These are phyloP conservation scores for Aureobasidium uvarum DNA, from an alignment of 2,329 filamentous ascomycete genomes.

Conservation along the genomic window DNA sequence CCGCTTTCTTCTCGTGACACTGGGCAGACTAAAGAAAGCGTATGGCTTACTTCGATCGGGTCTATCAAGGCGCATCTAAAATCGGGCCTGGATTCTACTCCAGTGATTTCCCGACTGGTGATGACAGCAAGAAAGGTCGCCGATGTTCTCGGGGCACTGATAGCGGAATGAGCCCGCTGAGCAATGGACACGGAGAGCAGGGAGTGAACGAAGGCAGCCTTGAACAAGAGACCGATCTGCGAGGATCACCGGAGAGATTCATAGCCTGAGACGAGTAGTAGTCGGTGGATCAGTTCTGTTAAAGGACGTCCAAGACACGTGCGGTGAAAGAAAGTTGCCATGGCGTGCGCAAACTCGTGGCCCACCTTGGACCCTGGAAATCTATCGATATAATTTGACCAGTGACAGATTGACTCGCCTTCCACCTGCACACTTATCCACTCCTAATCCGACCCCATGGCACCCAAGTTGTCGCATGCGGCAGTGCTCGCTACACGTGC, in stretches of 20 bases:
- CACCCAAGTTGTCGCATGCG: slow-evolving; percentile 6
- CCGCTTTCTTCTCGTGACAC: too few species aligned
- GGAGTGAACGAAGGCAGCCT: background rate
- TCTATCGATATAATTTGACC: background rate
- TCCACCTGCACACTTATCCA: background rate
- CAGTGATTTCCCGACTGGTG: too few species aligned
- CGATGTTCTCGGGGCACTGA: too few species aligned
- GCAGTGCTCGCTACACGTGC: slow-evolving; percentile 9
- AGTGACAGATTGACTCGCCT: background rate
- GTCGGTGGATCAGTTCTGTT: background rate
- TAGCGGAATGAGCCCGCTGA: too few species aligned
- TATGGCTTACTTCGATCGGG: too few species aligned
- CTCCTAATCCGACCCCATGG: background rate
- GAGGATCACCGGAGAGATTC: background rate
- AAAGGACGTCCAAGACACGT: background rate
- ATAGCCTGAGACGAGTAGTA: background rate
- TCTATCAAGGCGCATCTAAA: too few species aligned
- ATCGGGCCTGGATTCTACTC: too few species aligned
- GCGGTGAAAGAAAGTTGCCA: background rate
- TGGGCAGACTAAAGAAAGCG: too few species aligned
- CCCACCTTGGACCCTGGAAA: background rate
- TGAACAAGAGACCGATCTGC: background rate
- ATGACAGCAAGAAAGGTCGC: too few species aligned
- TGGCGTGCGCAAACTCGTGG: slow-evolving; percentile 1
- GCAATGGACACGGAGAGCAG: too few species aligned